A percentile compares a stretch with the other conserved stretches of the same genome.
These are phyloP conservation scores for Cyberlindnera mississippiensis DNA, from an alignment of 805 yeast genomes.

Conservation along the genomic window DNA sequence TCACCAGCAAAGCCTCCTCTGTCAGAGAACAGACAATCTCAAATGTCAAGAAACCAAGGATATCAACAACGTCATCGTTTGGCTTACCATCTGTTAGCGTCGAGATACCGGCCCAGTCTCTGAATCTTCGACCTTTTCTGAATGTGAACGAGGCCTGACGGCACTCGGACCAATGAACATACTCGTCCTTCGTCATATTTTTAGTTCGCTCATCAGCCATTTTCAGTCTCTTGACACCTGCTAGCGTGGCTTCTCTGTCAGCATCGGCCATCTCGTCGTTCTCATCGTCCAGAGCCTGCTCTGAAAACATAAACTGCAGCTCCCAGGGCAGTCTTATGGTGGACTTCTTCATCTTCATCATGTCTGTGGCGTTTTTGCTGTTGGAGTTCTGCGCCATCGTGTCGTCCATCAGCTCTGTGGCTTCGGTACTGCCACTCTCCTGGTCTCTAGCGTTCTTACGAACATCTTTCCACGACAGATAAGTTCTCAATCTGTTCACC, in stretches of 20 bases:
- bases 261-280: constrained; percentile 76
- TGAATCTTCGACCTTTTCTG: constrained; percentile 86
- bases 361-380: constrained; percentile 34
- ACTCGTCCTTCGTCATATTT: constrained; percentile 94
- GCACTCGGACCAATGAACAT: constrained; percentile 98
- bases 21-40: constrained; percentile 95
- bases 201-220: constrained; percentile 92
- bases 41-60: constrained; percentile 89
- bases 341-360: constrained; percentile 64
- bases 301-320: constrained; percentile 85
- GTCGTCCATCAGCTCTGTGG: constrained; percentile 46
- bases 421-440: constrained; percentile 57
- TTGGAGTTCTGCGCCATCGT: too few species aligned
- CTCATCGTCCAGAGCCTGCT: constrained; percentile 75
- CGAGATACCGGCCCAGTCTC: constrained; percentile 93
- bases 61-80: constrained; percentile 94
- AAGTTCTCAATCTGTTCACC: constrained; percentile 85
- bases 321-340: constrained; percentile 94
- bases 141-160: constrained; percentile 96
- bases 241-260: constrained; percentile 83
- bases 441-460: constrained; percentile 75
- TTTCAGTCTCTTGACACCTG: constrained; percentile 83
- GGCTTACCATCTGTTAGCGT: constrained; percentile 86
- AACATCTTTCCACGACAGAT: constrained; percentile 94
- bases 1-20: constrained; percentile 82